Conservation (phyloP, 2,329 filamentous ascomycete genomes). For the Septoria petroselini region DNA sequence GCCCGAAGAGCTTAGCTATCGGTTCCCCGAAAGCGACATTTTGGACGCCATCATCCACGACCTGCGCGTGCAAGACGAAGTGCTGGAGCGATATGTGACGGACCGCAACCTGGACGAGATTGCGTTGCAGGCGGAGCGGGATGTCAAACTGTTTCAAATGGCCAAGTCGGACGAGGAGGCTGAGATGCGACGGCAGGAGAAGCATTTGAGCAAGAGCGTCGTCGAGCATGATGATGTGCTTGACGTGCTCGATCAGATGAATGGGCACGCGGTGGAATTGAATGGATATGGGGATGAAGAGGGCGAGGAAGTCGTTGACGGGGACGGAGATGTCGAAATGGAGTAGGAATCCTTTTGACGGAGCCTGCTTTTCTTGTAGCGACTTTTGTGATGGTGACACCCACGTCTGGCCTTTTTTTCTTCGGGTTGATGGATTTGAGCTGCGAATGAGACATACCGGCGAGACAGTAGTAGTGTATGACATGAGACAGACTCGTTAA, state of each 20-base stretch:
- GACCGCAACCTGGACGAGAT: conserved; percentile 69
- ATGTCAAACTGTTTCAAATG: conserved; percentile 34
- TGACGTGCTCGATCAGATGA: no score
- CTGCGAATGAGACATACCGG: no score
- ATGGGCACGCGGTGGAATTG: conserved; percentile 7
- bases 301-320: conserved; percentile 1
- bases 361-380: no score
- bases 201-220: conserved; percentile 13
- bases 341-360: no score
- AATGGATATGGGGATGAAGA: conserved; percentile 3
- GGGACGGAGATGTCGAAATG: conserved; percentile 10
- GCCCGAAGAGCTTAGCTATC: conserved; percentile 57
- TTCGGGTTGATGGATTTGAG: no score
- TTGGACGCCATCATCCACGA: conserved; percentile 67
- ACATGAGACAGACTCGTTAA: no score
- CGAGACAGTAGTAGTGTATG: no score
- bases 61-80: conserved; percentile 68
- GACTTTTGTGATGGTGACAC: no score
- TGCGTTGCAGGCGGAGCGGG: conserved; percentile 48
- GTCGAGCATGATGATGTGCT: conserved; percentile 9
- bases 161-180: conserved; percentile 10
- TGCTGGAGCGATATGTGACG: conserved; percentile 63
- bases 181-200: conserved; percentile 12
- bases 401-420: background rate
- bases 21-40: conserved; percentile 54